phyloP scores from a whole-genome alignment of 2,329 filamentous ascomycete species.

The Trichoderma koningiopsis region DNA sequence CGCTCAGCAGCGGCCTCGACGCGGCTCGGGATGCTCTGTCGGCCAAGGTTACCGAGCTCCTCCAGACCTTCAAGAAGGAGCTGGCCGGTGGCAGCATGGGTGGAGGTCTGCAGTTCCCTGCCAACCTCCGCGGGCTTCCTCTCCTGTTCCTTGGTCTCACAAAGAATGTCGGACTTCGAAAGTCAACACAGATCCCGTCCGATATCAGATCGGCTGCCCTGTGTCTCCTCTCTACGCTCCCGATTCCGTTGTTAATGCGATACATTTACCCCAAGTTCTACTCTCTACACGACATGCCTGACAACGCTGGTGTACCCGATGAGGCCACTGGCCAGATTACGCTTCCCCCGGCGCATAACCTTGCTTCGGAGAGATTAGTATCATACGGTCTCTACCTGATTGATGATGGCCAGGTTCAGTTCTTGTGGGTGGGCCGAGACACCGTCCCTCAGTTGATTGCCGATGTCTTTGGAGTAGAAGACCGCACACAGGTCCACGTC shows the following conservation, averaged over 20 bases:
- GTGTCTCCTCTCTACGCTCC: conserved; percentile 90
- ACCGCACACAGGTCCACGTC: conserved; percentile 82
- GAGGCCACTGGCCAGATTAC: conserved; percentile 84
- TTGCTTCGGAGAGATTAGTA: conserved; percentile 84
- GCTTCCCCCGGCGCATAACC: conserved; percentile 80
- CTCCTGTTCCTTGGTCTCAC: conserved; percentile 91
- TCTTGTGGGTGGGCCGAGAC: conserved; percentile 93
- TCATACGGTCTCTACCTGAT: conserved; percentile 93
- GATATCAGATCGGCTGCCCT: conserved; percentile 92
- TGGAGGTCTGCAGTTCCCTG: conserved; percentile 89
- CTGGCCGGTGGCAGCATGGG: conserved; percentile 94
- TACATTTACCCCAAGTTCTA: conserved; percentile 88
- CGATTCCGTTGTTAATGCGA: conserved; percentile 85
- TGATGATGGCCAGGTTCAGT: conserved; percentile 96
- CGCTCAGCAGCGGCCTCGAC: conserved; percentile 82
- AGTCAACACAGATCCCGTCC: conserved; percentile 89
- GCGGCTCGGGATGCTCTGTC: conserved; percentile 88
- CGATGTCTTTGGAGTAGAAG: conserved; percentile 88
- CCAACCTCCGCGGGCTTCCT: conserved; percentile 85
- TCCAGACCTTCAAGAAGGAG: conserved; percentile 96
- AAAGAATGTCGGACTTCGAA: conserved; percentile 92
- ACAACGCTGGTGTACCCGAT: conserved; percentile 84
- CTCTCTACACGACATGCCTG: conserved; percentile 93
- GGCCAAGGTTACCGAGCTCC: conserved; percentile 85
- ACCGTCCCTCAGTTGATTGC: conserved; percentile 83